Conservation (phyloP, 78 protist genomes). For the Dictyostelium brefeldianum region DNA sequence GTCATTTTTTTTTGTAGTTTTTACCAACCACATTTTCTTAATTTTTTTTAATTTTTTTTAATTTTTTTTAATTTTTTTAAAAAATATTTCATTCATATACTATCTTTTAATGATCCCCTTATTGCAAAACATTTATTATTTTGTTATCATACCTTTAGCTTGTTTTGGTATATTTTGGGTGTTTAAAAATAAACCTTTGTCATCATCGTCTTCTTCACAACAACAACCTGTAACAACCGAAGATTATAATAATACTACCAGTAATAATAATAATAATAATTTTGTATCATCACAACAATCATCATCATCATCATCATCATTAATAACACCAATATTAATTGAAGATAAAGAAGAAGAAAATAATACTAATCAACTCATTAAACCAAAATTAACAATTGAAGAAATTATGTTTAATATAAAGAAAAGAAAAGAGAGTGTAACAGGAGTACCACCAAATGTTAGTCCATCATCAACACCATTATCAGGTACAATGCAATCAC, state of each 20-base stretch:
- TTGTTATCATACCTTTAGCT: constrained; percentile 1
- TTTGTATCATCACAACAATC: neutral
- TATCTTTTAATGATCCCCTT: constrained; percentile 16
- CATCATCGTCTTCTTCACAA: neutral
- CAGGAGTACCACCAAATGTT: neutral
- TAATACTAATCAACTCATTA: neutral
- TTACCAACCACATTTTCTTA: neutral
- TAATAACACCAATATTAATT: neutral
- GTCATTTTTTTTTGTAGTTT: no score
- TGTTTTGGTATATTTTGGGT: constrained; percentile 18
- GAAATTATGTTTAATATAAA: constrained; percentile 40
- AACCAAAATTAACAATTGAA: constrained; percentile 17
- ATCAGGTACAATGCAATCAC: constrained; percentile 14
- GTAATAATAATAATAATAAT: no score
- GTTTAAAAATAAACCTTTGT: neutral
- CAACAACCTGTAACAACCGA: neutral
- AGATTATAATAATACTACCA: neutral
- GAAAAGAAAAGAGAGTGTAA: constrained; percentile 11
- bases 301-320: constrained; percentile 1
- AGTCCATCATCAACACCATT: constrained; percentile 1
- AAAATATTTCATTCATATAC: neutral
- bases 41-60: neutral
- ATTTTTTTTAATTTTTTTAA: neutral
- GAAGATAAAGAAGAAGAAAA: neutral
- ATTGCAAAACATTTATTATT: constrained; percentile 13